Evolutionary conservation across 2,329 filamentous ascomycete species (phyloP), one percentile per base, ranked within the genome.

Genomic region (Aspergillus glaucus): DNA sequence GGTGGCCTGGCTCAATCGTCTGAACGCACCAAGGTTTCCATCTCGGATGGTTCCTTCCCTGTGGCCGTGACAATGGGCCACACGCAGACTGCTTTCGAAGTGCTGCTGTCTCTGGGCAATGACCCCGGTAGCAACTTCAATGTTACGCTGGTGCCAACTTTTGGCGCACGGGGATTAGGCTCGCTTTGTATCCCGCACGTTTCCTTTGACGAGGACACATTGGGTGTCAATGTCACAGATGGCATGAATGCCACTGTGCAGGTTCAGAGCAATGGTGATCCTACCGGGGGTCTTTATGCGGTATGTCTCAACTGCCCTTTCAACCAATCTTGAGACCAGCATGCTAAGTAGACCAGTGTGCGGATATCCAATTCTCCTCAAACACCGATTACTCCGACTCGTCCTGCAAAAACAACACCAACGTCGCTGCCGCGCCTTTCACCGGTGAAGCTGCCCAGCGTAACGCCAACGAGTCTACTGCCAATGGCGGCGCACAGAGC

Each of bases 201-300:
- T 12, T 63, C 68, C 26, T 66, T 70, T 6, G 55, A 57, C 30
- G 48, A 60, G 42, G 48, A 56, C 3, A 22, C 54, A 5, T 48
- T 68, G 10, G 71, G 70, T 5, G 54, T 80, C 21, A 73, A 74
- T 44, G 67, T 84, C 34, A 64, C 63, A 21, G 81, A 86, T 34
- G 86, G 86, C 39, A 76, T 78, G 55, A 74, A 79, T 43, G 86
- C 78, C 12, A 85, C 80, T 28, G 71, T 90, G 48, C 86, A 89
- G 70, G 80, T 90, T 45, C 77, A 88, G 32, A 84, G 81, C 3
- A 73, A 81, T 43, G 82, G 80, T 24, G 73, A 79, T 19, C 72
- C 71, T 3, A 78, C 75, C 17, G 76, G 75, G 36, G 82, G 85
- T 14, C 70, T 90, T 28, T 90, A 88, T 68, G 86, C 84, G 67